Base-by-base conservation (phyloP, 768 basidiomycete species). In the Phylloporus sp. region DNA sequence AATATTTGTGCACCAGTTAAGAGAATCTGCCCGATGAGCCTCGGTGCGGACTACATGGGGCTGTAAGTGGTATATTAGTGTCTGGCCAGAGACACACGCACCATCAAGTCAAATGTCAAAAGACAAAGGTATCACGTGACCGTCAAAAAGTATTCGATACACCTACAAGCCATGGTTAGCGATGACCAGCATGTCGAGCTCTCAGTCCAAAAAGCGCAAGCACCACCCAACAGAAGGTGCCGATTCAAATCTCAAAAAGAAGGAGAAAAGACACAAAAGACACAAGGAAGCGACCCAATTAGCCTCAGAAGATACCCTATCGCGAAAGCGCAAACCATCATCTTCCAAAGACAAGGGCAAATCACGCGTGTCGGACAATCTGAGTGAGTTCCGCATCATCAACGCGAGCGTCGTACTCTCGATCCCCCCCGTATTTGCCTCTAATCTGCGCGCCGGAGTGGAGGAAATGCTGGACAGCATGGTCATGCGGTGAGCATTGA, bases 401-500 rank as follows among this genome's bases (percentile, higher is more conserved):
- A 75, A 74, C 45, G 78, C 89, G n/a, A 78, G 80, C 27, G 73
- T 94, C 49, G 72, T 78, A 23, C 73, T 95, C 36, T 84, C 89
- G 10, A 77, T 97, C 15, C 81, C 94, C 26, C 94, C 94, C 1
- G 76, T 87, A 38, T 95, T 92, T 66, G 80, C 89, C 15, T 77
- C 73, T 38, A 80, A 88, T 69, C 80, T 86, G n/a, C 73, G 78
- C 10, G 73, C 69, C 35, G 95, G 95, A 7, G 89, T 82, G 16
- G 82, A 87, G 63, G 92, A 97, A 70, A 84, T 94, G 81, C 73
- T 97, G 16, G 93, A 97, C 69, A 90, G 89, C 8, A 88, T 97
- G 88, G 72, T 95, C 13, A 95, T 97, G 95, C 84, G 90, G 95
- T 94, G 63, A 59, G 80, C 71, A 20, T 45, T 22, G 45, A n/a